phyloP scores from a whole-genome alignment of 208 protist genomes.

The Wallacemonas collosoma region DNA sequence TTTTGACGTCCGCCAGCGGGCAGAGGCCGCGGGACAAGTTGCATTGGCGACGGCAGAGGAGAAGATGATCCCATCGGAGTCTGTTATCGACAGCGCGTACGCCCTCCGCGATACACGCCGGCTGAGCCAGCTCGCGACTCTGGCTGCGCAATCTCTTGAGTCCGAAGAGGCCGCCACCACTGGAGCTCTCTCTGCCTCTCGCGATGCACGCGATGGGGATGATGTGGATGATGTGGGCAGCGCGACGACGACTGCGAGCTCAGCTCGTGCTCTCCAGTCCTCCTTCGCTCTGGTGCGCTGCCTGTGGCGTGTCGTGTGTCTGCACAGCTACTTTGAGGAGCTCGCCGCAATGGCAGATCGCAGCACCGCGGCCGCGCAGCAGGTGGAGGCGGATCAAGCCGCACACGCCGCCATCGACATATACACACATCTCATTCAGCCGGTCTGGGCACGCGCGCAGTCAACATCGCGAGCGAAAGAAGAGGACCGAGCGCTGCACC shows the following conservation, averaged over 20 bases:
- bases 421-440: constrained; percentile 7
- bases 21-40: constrained; percentile 4
- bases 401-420: constrained; percentile 39
- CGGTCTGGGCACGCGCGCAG: not conserved
- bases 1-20: constrained; percentile 42
- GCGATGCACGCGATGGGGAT: too few relatives aligned
- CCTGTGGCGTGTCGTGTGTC: constrained; percentile 68
- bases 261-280: constrained; percentile 15
- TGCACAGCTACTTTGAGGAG: constrained; percentile 38
- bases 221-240: too few relatives aligned
- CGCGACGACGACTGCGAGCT: not conserved
- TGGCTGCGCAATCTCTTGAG: constrained; percentile 42
- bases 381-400: constrained; percentile 36
- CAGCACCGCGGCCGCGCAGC: constrained; percentile 7
- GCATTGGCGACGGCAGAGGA: not conserved
- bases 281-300: constrained; percentile 58
- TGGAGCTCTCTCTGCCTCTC: too few relatives aligned
- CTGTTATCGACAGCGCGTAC: constrained; percentile 79
- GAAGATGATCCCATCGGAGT: constrained; percentile 2
- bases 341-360: constrained; percentile 12
- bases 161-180: not conserved
- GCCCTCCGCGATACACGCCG: constrained; percentile 23
- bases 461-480: not conserved
- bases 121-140: constrained; percentile 40
- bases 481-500: too few relatives aligned